Base-by-base conservation (phyloP, 1,139 yeast genomes). In the Debaryomyces coudertii region DNA sequence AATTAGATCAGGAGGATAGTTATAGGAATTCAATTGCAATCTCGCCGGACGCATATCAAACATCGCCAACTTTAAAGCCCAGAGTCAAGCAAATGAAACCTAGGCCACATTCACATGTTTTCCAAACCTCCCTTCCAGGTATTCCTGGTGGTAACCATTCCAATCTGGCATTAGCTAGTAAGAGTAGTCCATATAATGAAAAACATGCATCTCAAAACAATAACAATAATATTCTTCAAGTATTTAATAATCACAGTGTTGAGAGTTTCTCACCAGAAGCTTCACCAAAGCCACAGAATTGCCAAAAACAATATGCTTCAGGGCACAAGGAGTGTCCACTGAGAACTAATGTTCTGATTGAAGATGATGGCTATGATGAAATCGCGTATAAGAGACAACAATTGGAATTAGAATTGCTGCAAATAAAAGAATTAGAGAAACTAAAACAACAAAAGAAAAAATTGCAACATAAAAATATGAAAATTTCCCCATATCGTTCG, bases 331-430 rank as follows among this genome's bases (percentile, higher is more conserved):
- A 12, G 8, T 14, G 20, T 15, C 25, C 40, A 8, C 40, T 18
- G n/a, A 41, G 42, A 15, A 35, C 33, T 18, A 24, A 23, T 11
- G 24, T 15, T 14, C 36, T 14, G 15, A 25, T 39, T 14, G 53
- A 51, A 15, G 52, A 47, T 22, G 12, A 36, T n/a, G 63, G 64
- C 22, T 58, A 61, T 37, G 66, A 67, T 35, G 73, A 66, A 44
- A 64, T 71, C 36, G 58, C 65, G 6, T 55, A 57, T 35, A 71
- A 69, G 50, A 62, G 72, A 47, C 72, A 68, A 20, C 75, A 70
- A 50, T 63, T 74, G 41, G 79, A 75, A 52, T 50, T 66, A 53
- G 78, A 73, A 50, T 59, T 73, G 37, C 66, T 67, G 44, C 69
- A 67, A 36, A 62, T 75, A 50, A 71, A 65, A 47, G 65, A 68